phyloP scores from a whole-genome alignment of 2,329 filamentous ascomycete genomes.

The Trichoderma sp. region DNA sequence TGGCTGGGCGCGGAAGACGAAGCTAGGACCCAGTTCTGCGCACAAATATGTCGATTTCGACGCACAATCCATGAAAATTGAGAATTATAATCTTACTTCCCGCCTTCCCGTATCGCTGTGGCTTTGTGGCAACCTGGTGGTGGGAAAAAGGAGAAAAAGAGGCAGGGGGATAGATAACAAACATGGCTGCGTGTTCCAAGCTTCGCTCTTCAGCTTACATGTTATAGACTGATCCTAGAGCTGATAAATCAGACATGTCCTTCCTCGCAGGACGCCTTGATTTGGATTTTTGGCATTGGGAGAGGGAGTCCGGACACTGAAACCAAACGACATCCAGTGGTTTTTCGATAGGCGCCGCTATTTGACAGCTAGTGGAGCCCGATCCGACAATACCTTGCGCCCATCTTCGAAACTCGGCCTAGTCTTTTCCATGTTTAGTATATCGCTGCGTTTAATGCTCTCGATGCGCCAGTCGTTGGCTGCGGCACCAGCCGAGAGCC shows the following conservation, averaged over 20 bases:
- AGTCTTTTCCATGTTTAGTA: neutral
- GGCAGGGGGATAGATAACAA: neutral
- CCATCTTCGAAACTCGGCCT: neutral
- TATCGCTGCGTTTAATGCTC: neutral
- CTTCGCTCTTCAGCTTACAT: neutral
- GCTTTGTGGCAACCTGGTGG: neutral
- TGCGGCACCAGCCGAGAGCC: neutral
- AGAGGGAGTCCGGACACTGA: neutral
- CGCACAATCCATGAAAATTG: neutral
- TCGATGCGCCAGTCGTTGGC: neutral
- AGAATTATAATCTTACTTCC: neutral
- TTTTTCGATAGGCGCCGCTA: neutral
- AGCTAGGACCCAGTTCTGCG: neutral
- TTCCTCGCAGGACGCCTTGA: neutral
- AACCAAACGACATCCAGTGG: neutral
- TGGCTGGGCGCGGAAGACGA: neutral
- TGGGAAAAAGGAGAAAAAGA: neutral
- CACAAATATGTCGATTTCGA: neutral
- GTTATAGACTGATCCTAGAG: neutral
- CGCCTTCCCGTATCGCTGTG: constrained; percentile 7
- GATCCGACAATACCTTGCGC: neutral
- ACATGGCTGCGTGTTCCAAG: neutral
- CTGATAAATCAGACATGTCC: neutral
- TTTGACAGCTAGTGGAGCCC: neutral
- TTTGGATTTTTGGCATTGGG: neutral